phyloP scores from a whole-genome alignment of 2,329 filamentous ascomycete species.

The Xylaria sp. region DNA sequence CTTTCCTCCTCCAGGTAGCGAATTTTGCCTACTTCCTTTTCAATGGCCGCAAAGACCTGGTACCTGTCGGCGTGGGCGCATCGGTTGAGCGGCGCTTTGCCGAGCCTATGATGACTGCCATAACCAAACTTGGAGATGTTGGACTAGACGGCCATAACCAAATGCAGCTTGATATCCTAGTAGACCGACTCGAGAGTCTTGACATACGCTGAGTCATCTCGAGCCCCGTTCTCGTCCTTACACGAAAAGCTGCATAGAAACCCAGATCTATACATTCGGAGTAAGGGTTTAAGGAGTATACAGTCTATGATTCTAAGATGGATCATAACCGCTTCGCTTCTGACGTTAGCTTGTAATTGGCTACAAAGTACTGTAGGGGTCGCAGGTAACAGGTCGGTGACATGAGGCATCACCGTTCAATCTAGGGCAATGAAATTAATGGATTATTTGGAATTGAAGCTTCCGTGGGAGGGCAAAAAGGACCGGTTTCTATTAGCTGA shows the following conservation, averaged over 20 bases:
- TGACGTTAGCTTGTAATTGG: no score
- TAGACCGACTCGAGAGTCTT: slow-evolving; percentile 49
- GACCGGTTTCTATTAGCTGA: no score
- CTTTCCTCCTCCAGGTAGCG: slow-evolving; percentile 63
- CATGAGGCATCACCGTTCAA: neutral
- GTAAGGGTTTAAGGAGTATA: neutral
- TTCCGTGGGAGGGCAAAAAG: no score
- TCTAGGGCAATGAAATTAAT: no score
- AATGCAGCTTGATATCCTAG: slow-evolving; percentile 50
- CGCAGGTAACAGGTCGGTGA: neutral
- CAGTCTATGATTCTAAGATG: neutral
- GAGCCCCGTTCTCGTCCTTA: neutral
- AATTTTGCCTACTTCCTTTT: slow-evolving; percentile 67
- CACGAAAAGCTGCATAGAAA: neutral
- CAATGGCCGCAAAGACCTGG: slow-evolving; percentile 51
- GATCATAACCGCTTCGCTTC: neutral
- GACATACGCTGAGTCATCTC: slow-evolving; percentile 21
- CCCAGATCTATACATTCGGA: neutral
- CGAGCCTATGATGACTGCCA: slow-evolving; percentile 55
- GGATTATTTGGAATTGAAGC: no score
- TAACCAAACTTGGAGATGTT: slow-evolving; percentile 42
- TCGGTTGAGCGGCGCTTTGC: slow-evolving; percentile 65
- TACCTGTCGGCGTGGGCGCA: slow-evolving; percentile 61
- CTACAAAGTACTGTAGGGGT: no score
- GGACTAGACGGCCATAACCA: slow-evolving; percentile 40